Evolutionary conservation across 306 rosid genomes (phyloP).

Genomic region (Glycyrrhiza uralensis): DNA sequence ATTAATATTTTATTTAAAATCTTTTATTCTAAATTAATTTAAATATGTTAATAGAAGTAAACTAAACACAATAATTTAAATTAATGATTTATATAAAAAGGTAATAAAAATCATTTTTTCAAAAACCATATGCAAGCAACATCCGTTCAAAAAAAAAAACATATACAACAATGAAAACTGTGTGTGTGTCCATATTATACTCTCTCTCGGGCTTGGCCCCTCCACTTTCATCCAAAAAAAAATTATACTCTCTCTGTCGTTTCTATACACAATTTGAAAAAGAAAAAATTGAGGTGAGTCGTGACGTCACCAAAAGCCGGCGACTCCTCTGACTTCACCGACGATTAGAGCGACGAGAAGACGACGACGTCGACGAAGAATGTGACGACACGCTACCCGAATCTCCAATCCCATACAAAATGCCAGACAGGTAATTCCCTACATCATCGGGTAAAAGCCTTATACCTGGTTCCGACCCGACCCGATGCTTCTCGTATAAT

Average conservation of each 20-base stretch:
- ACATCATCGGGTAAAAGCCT: slow-evolving; percentile 51
- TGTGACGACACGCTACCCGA: slow-evolving; percentile 41
- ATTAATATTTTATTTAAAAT: too few species aligned
- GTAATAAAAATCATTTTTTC: too few species aligned
- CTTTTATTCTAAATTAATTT: too few species aligned
- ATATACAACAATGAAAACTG: too few species aligned
- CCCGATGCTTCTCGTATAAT: slow-evolving; percentile 39
- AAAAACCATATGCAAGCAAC: too few species aligned
- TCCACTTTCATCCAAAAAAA: too few species aligned
- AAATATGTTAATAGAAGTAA: too few species aligned
- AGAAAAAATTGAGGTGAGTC: background rate
- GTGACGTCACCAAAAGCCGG: background rate
- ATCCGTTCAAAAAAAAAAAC: too few species aligned
- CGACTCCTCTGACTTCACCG: background rate
- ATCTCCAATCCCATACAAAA: slow-evolving; percentile 47
- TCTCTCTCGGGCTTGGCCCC: too few species aligned
- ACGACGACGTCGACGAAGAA: slow-evolving; percentile 25
- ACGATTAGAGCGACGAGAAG: slow-evolving; percentile 24
- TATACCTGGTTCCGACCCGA: slow-evolving; percentile 36
- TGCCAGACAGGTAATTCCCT: slow-evolving; percentile 48
- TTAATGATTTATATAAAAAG: too few species aligned
- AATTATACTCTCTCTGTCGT: background rate
- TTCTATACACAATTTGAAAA: background rate
- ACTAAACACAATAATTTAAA: too few species aligned
- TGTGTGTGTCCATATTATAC: background rate